Evolutionary conservation across 2,329 filamentous ascomycete species (phyloP).

Genomic region (Colletotrichum tropicale): DNA sequence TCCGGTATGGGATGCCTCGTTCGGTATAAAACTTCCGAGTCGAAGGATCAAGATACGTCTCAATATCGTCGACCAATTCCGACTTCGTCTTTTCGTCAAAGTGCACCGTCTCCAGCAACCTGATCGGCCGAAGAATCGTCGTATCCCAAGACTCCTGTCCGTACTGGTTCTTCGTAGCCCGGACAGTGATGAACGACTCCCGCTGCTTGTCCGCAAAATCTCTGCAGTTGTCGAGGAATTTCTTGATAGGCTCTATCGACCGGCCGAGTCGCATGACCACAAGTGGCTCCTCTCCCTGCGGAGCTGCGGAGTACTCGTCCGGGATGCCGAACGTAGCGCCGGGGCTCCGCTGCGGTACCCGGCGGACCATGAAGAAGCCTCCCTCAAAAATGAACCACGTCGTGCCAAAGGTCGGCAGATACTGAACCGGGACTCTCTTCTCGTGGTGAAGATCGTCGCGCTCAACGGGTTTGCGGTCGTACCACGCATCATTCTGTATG

Average conservation of each 20-base stretch:
- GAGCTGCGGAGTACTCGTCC: slow-evolving; percentile 36
- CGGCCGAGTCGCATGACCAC: slow-evolving; percentile 43
- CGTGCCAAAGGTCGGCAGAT: slow-evolving; percentile 40
- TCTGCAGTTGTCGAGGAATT: slow-evolving; percentile 32
- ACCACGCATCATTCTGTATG: slow-evolving; percentile 34
- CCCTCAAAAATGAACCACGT: slow-evolving; percentile 38
- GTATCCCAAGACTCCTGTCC: slow-evolving; percentile 36
- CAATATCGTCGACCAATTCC: slow-evolving; percentile 70
- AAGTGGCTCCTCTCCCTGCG: slow-evolving; percentile 39
- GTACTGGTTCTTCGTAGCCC: slow-evolving; percentile 29
- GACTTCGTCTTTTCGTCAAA: slow-evolving; percentile 54
- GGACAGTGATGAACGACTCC: slow-evolving; percentile 38
- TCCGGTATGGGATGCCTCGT: slow-evolving; percentile 75
- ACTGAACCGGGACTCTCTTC: slow-evolving; percentile 38
- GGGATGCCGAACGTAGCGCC: slow-evolving; percentile 22
- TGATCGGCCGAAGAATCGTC: slow-evolving; percentile 31
- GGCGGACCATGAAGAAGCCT: slow-evolving; percentile 39
- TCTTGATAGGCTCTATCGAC: slow-evolving; percentile 33
- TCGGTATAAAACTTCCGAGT: slow-evolving; percentile 70
- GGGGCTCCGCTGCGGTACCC: slow-evolving; percentile 25
- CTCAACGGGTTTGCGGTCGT: slow-evolving; percentile 28
- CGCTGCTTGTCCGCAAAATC: slow-evolving; percentile 37
- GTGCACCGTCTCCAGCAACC: slow-evolving; percentile 36
- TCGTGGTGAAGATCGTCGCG: slow-evolving; percentile 35
- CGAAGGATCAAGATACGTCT: slow-evolving; percentile 65